These are phyloP conservation scores for Heritiera fomes DNA, from an alignment of 345 rosid genomes.

Conservation along the genomic window DNA sequence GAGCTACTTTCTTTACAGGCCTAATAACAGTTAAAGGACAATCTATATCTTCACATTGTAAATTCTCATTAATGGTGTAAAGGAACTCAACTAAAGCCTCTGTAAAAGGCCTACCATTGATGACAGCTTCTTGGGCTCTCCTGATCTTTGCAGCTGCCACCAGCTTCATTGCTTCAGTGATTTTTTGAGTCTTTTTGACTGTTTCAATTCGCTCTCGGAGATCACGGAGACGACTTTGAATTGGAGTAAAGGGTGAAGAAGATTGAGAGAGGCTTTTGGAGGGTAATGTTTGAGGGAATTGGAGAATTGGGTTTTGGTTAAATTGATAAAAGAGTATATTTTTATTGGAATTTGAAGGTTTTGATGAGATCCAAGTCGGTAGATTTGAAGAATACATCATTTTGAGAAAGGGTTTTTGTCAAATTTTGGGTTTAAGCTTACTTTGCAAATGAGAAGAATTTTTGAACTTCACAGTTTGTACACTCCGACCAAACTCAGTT, in stretches of 20 bases:
- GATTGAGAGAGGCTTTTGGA: background rate
- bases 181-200: slow-evolving; percentile 66
- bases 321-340: slow-evolving; percentile 25
- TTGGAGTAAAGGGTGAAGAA: background rate
- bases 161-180: slow-evolving; percentile 85
- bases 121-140: slow-evolving; percentile 87
- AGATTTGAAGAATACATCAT: slow-evolving; percentile 41
- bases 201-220: slow-evolving; percentile 54
- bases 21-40: slow-evolving; percentile 65
- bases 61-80: slow-evolving; percentile 47
- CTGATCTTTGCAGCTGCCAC: slow-evolving; percentile 82
- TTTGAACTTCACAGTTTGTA: background rate
- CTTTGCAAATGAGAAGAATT: background rate
- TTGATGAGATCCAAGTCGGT: slow-evolving; percentile 33
- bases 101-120: slow-evolving; percentile 69
- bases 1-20: slow-evolving; percentile 74
- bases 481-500: background rate
- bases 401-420: background rate
- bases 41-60: slow-evolving; percentile 63
- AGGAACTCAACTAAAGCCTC: slow-evolving; percentile 60
- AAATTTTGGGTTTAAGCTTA: slow-evolving; percentile 2
- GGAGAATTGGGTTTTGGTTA: slow-evolving; percentile 35
- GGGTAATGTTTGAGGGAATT: background rate
- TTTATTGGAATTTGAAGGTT: slow-evolving; percentile 25
- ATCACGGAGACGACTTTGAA: slow-evolving; percentile 52